Percentiles rank a stretch among this genome's conserved stretches.
Evolutionary conservation across 352 stramenopile genomes (phyloP).

Genomic region (Pythium scleroteichum): DNA sequence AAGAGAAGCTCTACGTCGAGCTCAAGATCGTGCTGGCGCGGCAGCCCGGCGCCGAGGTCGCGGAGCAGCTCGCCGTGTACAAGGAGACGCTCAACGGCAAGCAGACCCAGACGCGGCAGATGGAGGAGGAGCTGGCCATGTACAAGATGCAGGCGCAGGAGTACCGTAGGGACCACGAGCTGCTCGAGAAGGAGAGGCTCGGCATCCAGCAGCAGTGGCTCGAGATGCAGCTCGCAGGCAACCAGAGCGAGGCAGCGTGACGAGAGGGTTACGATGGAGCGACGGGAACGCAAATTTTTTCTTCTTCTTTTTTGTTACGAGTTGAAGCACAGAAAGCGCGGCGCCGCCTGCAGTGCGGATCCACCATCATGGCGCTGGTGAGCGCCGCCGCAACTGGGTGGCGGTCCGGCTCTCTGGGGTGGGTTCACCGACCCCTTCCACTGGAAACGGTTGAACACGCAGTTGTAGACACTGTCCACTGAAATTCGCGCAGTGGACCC

Average conservation of each 20-base stretch:
- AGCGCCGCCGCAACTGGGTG: background rate
- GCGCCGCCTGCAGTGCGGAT: no score
- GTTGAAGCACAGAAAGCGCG: no score
- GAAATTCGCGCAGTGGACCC: no score
- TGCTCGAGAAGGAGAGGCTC: conserved; percentile 63
- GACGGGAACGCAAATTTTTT: no score
- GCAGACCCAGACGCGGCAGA: conserved; percentile 69
- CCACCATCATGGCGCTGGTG: background rate
- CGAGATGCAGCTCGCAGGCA: conserved; percentile 33
- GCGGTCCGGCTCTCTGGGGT: conserved; percentile 6
- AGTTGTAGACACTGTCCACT: conserved; percentile 6
- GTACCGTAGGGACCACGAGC: conserved; percentile 65
- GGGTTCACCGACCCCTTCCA: background rate
- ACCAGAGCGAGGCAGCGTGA: conserved; percentile 2
- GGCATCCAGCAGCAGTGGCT: conserved; percentile 70
- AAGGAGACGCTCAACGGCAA: conserved; percentile 89
- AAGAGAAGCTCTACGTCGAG: conserved; percentile 93
- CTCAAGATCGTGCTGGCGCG: conserved; percentile 88
- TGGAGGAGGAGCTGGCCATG: conserved; percentile 91
- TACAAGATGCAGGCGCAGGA: conserved; percentile 92
- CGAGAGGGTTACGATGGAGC: no score
- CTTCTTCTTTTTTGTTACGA: no score
- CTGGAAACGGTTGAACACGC: conserved; percentile 15
- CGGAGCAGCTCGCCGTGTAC: conserved; percentile 87
- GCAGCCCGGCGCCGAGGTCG: conserved; percentile 86